Evolutionary conservation across 805 yeast genomes (phyloP).

Genomic region (Hanseniaspora guilliermondii): DNA sequence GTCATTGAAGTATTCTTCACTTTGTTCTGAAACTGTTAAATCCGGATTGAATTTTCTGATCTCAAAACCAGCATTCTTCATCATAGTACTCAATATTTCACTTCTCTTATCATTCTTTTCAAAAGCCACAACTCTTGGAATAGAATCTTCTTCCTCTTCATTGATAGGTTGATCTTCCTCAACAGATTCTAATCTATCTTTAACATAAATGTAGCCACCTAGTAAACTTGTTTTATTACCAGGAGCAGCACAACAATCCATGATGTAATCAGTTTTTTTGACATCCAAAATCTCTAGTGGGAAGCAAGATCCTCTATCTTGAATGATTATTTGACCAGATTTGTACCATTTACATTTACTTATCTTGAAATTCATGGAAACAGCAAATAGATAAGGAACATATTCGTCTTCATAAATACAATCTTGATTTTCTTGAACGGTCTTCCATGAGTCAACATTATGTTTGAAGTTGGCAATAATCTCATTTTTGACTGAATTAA

Average conservation of each 20-base stretch:
- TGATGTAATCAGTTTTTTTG: conserved; percentile 44
- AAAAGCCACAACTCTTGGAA: conserved; percentile 55
- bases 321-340: conserved; percentile 72
- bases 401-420: conserved; percentile 58
- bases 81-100: conserved; percentile 60
- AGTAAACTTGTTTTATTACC: conserved; percentile 94
- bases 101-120: conserved; percentile 74
- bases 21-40: conserved; percentile 16
- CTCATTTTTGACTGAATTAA: conserved; percentile 22
- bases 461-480: conserved; percentile 29
- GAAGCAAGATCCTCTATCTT: conserved; percentile 93
- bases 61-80: conserved; percentile 58
- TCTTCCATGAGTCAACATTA: conserved; percentile 35
- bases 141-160: conserved; percentile 17
- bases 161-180: conserved; percentile 7
- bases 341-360: conserved; percentile 58
- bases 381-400: conserved; percentile 68
- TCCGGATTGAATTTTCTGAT: conserved; percentile 15
- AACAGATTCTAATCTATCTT: conserved; percentile 20
- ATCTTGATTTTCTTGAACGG: conserved; percentile 35
- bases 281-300: conserved; percentile 79
- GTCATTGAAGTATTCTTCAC: not conserved
- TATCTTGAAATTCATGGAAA: conserved; percentile 62
- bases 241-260: conserved; percentile 97
- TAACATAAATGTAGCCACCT: conserved; percentile 47